A percentile compares a stretch with the other conserved stretches of the same genome.
Evolutionary conservation across 768 basidiomycete species (phyloP).

Genomic region (Tylopilus intermedius): DNA sequence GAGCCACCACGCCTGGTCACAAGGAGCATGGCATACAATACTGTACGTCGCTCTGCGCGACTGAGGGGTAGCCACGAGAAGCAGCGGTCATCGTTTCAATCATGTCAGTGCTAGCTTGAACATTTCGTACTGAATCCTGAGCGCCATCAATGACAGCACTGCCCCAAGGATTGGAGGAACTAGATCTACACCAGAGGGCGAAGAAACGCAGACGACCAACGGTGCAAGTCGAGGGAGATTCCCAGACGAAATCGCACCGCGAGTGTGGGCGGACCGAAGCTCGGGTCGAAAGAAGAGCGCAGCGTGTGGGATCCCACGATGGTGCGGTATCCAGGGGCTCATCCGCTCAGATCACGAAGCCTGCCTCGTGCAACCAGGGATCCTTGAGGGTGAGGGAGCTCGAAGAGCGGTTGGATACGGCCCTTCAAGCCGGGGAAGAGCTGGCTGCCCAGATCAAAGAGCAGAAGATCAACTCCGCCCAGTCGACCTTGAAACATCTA

Average conservation of each 20-base stretch:
- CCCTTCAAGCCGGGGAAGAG: conserved; percentile 41
- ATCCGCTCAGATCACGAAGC: neutral
- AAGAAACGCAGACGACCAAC: conserved; percentile 12
- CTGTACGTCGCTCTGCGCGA: conserved; percentile 23
- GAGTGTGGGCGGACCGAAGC: conserved; percentile 12
- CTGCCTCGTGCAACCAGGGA: conserved; percentile 30
- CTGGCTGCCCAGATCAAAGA: conserved; percentile 38
- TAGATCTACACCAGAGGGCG: neutral
- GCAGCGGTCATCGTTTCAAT: neutral
- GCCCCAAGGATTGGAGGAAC: neutral
- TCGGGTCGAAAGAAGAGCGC: neutral
- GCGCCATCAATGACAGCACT: conserved; percentile 8
- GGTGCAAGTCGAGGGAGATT: neutral
- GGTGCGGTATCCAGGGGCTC: neutral
- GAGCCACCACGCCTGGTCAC: conserved; percentile 15
- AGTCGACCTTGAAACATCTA: conserved; percentile 45
- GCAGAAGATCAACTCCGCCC: conserved; percentile 28
- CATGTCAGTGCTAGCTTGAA: conserved; percentile 13
- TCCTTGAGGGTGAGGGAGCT: conserved; percentile 37
- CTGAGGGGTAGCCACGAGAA: conserved; percentile 5
- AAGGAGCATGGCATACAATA: conserved; percentile 21
- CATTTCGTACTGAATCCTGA: neutral
- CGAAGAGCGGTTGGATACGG: conserved; percentile 36
- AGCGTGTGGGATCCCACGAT: conserved; percentile 1
- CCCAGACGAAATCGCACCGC: conserved; percentile 9